Evolutionary conservation across 164 flowering plant species (phyloP), one percentile per base, ranked within the genome.

Genomic region (Nelumbo lutea): DNA sequence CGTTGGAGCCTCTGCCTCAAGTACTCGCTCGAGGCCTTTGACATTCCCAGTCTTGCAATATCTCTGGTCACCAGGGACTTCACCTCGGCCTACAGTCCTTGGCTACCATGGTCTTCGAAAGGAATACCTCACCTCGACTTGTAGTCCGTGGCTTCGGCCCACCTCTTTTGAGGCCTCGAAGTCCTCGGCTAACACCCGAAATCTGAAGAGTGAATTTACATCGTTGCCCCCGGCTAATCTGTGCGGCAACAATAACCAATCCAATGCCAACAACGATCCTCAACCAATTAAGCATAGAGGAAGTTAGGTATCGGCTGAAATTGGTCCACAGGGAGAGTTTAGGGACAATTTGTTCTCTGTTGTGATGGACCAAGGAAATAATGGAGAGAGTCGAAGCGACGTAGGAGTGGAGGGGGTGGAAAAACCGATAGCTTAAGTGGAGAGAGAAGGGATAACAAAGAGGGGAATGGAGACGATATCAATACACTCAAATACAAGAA

Each of bases 211-310:
- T 27, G 27, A 27, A 27, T 27, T 27, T 27, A 27, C 27, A 27
- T 27, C 27, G 27, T 27, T 27, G 27, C 27, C 27, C 27, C 27
- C 27, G 27, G 27, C 27, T 27, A 27, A 27, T 27, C 27, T 0
- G 27, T 27, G 27, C 27, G 27, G 27, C 27, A 27, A 27, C 27
- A 27, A 27, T 47, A 40, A 74, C 65, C 13, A 74, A 59, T n/a
- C 77, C 77, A 39, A 74, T 43, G 39, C 66, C 73, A 40, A 74
- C 69, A 27, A 51, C 62, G 0, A 50, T 65, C 15, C 65, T 69
- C 73, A 74, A 65, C 40, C 73, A 11, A 8, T 66, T 69, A 65
- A 74, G 69, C 77, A 74, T 39, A 0, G 51, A 0, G 6, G 57
- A 60, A 60, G 69, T 72, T 8, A 45, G n/a, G 42, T 14, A 72